A percentile compares a stretch with the other conserved stretches of the same genome.
These are phyloP conservation scores for Leishmania tropica DNA, from an alignment of 208 protist species.

Conservation along the genomic window DNA sequence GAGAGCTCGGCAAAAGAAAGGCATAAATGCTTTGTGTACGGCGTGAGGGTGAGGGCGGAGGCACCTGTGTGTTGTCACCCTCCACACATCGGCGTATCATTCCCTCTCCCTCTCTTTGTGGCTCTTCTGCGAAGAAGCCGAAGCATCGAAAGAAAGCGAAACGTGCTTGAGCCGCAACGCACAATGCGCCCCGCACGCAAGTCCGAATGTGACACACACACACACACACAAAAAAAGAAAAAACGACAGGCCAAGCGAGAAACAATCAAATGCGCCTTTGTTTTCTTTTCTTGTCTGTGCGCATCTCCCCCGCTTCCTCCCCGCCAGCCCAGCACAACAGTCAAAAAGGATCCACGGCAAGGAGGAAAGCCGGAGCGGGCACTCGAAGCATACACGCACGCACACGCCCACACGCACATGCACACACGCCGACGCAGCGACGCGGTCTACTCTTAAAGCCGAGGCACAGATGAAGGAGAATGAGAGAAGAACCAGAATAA, in stretches of 20 bases:
- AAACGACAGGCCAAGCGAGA: not conserved
- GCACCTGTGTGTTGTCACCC: not conserved
- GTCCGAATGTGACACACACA: not conserved
- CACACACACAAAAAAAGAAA: not conserved
- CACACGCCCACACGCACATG: not conserved
- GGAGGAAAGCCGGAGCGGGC: not conserved
- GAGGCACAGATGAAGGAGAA: conserved; percentile 13
- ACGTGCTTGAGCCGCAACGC: not conserved
- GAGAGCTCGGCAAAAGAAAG: not conserved
- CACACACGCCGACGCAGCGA: not conserved
- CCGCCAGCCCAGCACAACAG: not conserved
- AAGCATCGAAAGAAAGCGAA: not conserved
- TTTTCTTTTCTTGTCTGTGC: not conserved
- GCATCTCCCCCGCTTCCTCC: not conserved
- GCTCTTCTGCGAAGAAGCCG: not conserved
- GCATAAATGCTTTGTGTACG: not conserved
- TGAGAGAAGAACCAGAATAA: not conserved
- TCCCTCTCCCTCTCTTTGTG: not conserved
- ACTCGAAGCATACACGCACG: not conserved
- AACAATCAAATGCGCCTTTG: not conserved
- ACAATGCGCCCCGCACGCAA: not conserved
- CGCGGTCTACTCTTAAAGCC: not conserved
- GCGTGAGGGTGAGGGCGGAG: not conserved
- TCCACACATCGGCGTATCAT: not conserved
- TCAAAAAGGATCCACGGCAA: not conserved